Percentiles rank a stretch among this genome's conserved stretches.
Evolutionary conservation across 2,329 filamentous ascomycete genomes (phyloP).

Genomic region (Aspergillus pseudoglaucus): DNA sequence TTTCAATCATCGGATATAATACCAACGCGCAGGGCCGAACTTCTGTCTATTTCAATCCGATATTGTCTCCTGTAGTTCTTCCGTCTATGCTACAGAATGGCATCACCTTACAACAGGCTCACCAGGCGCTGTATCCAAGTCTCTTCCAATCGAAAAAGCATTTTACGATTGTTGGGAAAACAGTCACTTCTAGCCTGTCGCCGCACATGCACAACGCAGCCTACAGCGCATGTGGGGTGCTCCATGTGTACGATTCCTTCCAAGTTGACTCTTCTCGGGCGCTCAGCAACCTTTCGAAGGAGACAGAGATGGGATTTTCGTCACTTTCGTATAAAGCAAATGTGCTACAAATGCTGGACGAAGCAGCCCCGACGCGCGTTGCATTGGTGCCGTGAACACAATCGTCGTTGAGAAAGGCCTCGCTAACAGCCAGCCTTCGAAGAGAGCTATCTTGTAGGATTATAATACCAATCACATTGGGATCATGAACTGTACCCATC

Average conservation of each 20-base stretch:
- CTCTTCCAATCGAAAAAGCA: conserved; percentile 9
- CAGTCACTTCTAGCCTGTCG: conserved; percentile 16
- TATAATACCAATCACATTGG: conserved; percentile 27
- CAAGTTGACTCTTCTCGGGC: conserved; percentile 5
- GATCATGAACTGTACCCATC: conserved; percentile 18
- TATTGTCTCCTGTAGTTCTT: conserved; percentile 14
- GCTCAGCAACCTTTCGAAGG: conserved; percentile 8
- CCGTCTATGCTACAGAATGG: neutral
- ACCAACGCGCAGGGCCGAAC: conserved; percentile 9
- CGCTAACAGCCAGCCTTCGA: neutral
- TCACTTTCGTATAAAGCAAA: conserved; percentile 21
- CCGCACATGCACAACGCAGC: conserved; percentile 22
- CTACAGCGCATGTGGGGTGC: conserved; percentile 17
- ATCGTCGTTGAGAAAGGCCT: conserved; percentile 8
- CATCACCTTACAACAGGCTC: conserved; percentile 7
- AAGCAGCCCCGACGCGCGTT: conserved; percentile 15
- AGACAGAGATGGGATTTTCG: conserved; percentile 11
- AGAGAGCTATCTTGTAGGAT: conserved; percentile 10
- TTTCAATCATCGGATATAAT: conserved; percentile 18
- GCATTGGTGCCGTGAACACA: conserved; percentile 25
- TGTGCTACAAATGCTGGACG: conserved; percentile 14
- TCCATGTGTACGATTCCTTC: conserved; percentile 12
- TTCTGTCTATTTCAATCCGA: conserved; percentile 17
- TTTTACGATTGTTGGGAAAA: conserved; percentile 19
- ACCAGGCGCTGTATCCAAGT: conserved; percentile 7